Conservation (phyloP, 1,284 basidiomycete genomes). For the Boletus albobrunnescens region DNA sequence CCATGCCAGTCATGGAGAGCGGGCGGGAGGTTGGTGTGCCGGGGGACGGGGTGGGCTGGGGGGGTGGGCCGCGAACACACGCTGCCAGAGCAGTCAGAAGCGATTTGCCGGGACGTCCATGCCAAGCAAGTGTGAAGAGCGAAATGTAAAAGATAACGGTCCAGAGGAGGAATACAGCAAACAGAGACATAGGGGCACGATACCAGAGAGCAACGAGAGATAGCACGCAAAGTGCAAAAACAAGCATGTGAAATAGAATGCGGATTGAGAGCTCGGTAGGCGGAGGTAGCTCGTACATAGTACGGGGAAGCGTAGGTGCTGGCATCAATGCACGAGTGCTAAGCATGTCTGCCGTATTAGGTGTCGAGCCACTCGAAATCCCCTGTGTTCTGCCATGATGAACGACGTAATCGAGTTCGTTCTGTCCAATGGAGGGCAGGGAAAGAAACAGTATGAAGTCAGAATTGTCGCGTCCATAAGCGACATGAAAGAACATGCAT, state of each 20-base stretch:
- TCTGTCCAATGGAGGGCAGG: slow-evolving; percentile 39
- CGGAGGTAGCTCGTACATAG: slow-evolving; percentile 39
- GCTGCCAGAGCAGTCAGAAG: slow-evolving; percentile 48
- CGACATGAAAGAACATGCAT: slow-evolving; percentile 31
- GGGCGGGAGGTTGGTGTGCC: slow-evolving; percentile 34
- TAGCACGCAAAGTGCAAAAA: slow-evolving; percentile 56
- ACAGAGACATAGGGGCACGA: slow-evolving; percentile 50
- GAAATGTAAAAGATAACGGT: slow-evolving; percentile 51
- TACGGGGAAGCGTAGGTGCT: slow-evolving; percentile 25
- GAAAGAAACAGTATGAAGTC: slow-evolving; percentile 14
- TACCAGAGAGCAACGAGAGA: slow-evolving; percentile 57
- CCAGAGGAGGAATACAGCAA: slow-evolving; percentile 64
- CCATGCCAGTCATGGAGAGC: slow-evolving; percentile 40
- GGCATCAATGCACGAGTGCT: slow-evolving; percentile 43
- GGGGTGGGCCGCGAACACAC: slow-evolving; percentile 40
- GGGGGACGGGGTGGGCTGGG: slow-evolving; percentile 21
- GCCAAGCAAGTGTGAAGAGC: slow-evolving; percentile 53
- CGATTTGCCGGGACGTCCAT: slow-evolving; percentile 54
- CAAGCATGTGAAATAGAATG: slow-evolving; percentile 50
- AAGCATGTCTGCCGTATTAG: slow-evolving; percentile 48
- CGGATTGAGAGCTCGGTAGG: slow-evolving; percentile 43
- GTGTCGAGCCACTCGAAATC: slow-evolving; percentile 43
- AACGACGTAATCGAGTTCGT: slow-evolving; percentile 59
- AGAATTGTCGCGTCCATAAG: slow-evolving; percentile 11
- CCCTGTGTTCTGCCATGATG: slow-evolving; percentile 43